Base-by-base conservation (phyloP, 148 eudicot genomes). In the Suaeda aralocaspica region DNA sequence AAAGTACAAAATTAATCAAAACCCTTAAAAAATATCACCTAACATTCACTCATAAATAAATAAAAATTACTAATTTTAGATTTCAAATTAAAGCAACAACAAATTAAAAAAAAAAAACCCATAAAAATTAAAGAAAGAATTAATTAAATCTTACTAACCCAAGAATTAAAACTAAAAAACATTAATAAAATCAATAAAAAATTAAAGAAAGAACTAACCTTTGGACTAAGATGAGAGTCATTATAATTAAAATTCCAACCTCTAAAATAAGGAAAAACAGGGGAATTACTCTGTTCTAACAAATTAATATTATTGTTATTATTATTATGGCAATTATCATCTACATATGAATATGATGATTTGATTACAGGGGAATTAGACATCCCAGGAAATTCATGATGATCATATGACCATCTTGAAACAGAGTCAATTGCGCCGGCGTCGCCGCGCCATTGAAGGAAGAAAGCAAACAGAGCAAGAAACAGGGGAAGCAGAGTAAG, bases 391-490 rank as follows among this genome's bases (percentile, higher is more conserved):
- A 87, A 80, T 41, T 73, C 58, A 24, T n/a, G 29, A 26, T 29
- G 69, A 18, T 83, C 77, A 57, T 72, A 55, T 4, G 77, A 59
- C 77, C 75, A 84, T 0, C 80, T 80, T 66, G 81, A 55, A 14
- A 70, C 36, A 14, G 85, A 79, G 45, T 69, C 52, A 69, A 59
- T 33, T 58, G 69, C 22, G 10, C 79, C 85, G 45, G 69, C 22
- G 10, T 78, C 85, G 45, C 84, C 88, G 0, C 80, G 84, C 85
- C 88, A 88, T 76, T 82, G 90, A 45, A 88, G 88, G 48, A 83
- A 70, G 72, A 86, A 88, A 18, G 90, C 82, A 29, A 88, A 79
- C 56, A 76, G 41, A 11, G 90, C 84, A 26, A 88, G 81, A 10
- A 67, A 73, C 22, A 86, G 67, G 16, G 86, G 83, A 21, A 86